phyloP scores from a whole-genome alignment of 2,329 filamentous ascomycete genomes.

The Beauveria rudraprayagi region DNA sequence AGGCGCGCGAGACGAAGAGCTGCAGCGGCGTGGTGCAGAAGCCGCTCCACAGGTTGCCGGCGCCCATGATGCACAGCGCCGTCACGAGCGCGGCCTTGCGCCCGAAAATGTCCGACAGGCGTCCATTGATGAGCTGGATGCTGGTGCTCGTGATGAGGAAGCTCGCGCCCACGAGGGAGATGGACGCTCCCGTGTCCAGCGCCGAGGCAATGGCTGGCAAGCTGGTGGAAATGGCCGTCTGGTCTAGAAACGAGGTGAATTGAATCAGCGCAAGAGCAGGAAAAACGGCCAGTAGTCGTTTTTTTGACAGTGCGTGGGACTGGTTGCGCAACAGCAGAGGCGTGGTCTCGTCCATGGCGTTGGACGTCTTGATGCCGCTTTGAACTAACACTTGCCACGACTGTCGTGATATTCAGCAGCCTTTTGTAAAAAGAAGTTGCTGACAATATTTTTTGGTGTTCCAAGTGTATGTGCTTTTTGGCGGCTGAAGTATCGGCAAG shows the following conservation, averaged over 20 bases:
- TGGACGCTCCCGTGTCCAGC: slow-evolving; percentile 3
- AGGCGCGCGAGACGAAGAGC: slow-evolving; percentile 2
- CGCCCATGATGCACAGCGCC: slow-evolving; percentile 2
- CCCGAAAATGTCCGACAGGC: slow-evolving; percentile 1
- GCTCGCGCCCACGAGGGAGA: slow-evolving; percentile 4
- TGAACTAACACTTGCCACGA: neutral
- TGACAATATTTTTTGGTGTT: too few relatives aligned
- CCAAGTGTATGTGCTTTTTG: too few relatives aligned
- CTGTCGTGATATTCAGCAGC: too few relatives aligned
- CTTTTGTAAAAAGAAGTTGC: too few relatives aligned
- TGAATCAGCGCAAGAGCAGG: neutral
- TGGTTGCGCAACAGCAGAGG: slow-evolving; percentile 3
- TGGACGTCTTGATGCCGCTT: neutral
- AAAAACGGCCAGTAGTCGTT: neutral
- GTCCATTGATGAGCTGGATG: slow-evolving; percentile 4
- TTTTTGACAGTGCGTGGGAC: neutral
- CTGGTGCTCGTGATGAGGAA: slow-evolving; percentile 5
- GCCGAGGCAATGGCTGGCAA: neutral
- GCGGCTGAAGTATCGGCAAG: too few relatives aligned
- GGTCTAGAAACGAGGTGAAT: slow-evolving; percentile 8
- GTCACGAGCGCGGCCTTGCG: neutral
- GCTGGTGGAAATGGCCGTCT: slow-evolving; percentile 4
- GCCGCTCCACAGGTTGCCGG: slow-evolving; percentile 5
- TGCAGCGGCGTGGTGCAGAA: neutral
- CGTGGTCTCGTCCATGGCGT: neutral